A percentile compares a stretch with the other conserved stretches of the same genome.
Conservation (phyloP, 2,329 filamentous ascomycete genomes). For the Raffaelea ambrosiae region DNA sequence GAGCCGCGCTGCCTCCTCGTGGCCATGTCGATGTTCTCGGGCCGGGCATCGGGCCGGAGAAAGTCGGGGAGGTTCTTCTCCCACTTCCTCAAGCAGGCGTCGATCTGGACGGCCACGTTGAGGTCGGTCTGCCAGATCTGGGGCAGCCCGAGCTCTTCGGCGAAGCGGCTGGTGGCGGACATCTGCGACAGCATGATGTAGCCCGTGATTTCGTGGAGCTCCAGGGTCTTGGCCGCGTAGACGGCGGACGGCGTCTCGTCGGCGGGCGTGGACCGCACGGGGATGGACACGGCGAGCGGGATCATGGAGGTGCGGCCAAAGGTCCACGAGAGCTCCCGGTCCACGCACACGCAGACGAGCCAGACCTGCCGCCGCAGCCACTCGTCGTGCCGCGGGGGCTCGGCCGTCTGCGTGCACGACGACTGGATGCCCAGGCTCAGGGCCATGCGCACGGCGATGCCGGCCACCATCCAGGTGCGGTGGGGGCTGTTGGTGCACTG, state of each 20-base stretch:
- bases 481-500: slow-evolving; percentile 38
- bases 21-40: too few relatives aligned
- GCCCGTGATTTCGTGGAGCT: slow-evolving; percentile 29
- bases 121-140: slow-evolving; percentile 18
- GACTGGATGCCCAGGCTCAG: slow-evolving; percentile 27
- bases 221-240: slow-evolving; percentile 26
- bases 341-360: slow-evolving; percentile 30
- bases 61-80: slow-evolving; percentile 22
- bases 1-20: too few relatives aligned
- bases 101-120: slow-evolving; percentile 22
- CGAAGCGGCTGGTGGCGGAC: slow-evolving; percentile 5
- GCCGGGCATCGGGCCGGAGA: slow-evolving; percentile 12
- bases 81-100: slow-evolving; percentile 23
- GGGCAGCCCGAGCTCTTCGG: slow-evolving; percentile 4
- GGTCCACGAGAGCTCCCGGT: slow-evolving; percentile 15
- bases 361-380: slow-evolving; percentile 24
- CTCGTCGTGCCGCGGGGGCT: slow-evolving; percentile 28
- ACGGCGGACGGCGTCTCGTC: slow-evolving; percentile 20
- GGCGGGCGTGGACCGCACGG: slow-evolving; percentile 9
- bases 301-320: not conserved
- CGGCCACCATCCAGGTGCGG: slow-evolving; percentile 41
- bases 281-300: slow-evolving; percentile 12
- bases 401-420: slow-evolving; percentile 8
- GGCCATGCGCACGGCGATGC: slow-evolving; percentile 35
- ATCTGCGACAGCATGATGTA: slow-evolving; percentile 21